These are phyloP conservation scores for Prunus kanzakura DNA, from an alignment of 306 rosid species.

Conservation along the genomic window DNA sequence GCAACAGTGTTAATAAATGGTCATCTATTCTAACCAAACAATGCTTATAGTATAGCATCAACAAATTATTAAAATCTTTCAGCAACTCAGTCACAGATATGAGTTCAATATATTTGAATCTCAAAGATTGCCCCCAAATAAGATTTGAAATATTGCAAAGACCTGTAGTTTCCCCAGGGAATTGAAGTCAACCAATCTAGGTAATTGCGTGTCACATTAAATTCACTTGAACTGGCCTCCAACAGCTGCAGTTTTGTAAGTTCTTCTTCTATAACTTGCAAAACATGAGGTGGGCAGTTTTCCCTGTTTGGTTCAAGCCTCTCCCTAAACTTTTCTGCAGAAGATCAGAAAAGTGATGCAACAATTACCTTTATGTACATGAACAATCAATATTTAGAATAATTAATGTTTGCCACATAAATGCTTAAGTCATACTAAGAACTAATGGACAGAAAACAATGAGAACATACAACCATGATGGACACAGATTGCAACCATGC, in stretches of 20 bases:
- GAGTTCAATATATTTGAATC: neutral
- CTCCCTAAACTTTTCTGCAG: slow-evolving; percentile 80
- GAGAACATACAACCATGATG: neutral
- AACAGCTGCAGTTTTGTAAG: slow-evolving; percentile 76
- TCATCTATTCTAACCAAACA: neutral
- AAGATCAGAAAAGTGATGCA: slow-evolving; percentile 18
- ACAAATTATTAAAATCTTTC: neutral
- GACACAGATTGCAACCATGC: neutral
- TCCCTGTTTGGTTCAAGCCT: slow-evolving; percentile 91
- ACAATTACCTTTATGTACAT: neutral
- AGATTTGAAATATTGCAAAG: slow-evolving; percentile 10
- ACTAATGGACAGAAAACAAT: neutral
- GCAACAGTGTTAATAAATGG: neutral
- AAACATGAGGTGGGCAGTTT: slow-evolving; percentile 77
- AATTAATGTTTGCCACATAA: slow-evolving; percentile 3
- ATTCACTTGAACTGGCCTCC: slow-evolving; percentile 97
- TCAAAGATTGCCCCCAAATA: neutral
- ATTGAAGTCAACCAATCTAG: slow-evolving; percentile 97
- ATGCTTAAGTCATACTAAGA: neutral
- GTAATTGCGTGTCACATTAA: slow-evolving; percentile 91
- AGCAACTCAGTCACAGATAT: neutral
- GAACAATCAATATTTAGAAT: slow-evolving; percentile 14
- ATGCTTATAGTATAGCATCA: neutral
- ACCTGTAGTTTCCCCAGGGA: slow-evolving; percentile 99
- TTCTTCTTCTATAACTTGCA: slow-evolving; percentile 95